Evolutionary conservation across 371 early-diverging fungal species (phyloP).

Genomic region (Smittium mucronatum): DNA sequence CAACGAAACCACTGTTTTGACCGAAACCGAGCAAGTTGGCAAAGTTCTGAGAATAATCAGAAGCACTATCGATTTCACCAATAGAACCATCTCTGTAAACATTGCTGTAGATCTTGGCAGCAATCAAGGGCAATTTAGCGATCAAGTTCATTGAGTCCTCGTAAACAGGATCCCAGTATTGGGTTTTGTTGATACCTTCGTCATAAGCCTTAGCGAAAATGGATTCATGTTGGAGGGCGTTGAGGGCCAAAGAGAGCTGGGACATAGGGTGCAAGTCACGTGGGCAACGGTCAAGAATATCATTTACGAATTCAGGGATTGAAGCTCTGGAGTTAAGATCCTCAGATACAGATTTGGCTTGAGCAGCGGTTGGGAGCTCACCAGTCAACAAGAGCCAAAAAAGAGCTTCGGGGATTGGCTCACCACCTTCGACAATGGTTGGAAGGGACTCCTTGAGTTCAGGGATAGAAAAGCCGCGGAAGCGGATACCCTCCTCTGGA

Average conservation of each 20-base stretch:
- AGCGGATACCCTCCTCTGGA: conserved; percentile 96
- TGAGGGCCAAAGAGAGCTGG: conserved; percentile 91
- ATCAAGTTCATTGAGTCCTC: conserved; percentile 97
- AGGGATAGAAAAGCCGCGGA: conserved; percentile 92
- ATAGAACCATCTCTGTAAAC: conserved; percentile 94
- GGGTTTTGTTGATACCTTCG: conserved; percentile 80
- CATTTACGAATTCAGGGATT: conserved; percentile 85
- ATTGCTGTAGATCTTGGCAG: conserved; percentile 96
- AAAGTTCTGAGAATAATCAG: conserved; percentile 92
- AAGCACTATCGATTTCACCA: conserved; percentile 60
- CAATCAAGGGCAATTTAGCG: conserved; percentile 92
- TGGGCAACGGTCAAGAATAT: conserved; percentile 93
- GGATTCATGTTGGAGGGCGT: conserved; percentile 89
- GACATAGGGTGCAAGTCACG: conserved; percentile 97
- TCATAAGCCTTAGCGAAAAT: conserved; percentile 94
- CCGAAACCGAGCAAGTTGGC: conserved; percentile 84
- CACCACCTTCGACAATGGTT: conserved; percentile 66
- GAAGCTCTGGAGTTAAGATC: conserved; percentile 92
- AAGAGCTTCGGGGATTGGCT: conserved; percentile 94
- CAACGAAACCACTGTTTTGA: conserved; percentile 76
- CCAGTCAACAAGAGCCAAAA: conserved; percentile 97
- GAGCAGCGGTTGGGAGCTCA: conserved; percentile 88
- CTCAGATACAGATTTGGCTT: conserved; percentile 78
- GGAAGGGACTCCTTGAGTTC: conserved; percentile 90
- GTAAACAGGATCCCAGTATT: conserved; percentile 94